Evolutionary conservation across 345 rosid genomes (phyloP).

Genomic region (Corchorus olitorius): DNA sequence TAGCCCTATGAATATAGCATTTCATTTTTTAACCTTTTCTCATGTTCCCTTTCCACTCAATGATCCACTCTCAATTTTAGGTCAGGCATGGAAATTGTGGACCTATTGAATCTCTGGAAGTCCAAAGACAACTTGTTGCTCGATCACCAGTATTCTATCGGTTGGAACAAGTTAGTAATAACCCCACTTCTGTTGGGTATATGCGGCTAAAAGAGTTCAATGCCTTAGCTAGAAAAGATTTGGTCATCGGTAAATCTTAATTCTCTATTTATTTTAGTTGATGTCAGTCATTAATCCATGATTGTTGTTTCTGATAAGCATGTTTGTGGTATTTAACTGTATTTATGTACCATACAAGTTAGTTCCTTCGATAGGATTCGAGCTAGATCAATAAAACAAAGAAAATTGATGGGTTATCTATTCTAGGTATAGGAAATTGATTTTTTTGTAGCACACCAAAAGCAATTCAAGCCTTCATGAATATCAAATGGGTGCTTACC

Average conservation of each 20-base stretch:
- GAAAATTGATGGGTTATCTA: background rate
- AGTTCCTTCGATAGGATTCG: background rate
- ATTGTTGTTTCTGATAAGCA: slow-evolving; percentile 3
- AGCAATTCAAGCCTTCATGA: background rate
- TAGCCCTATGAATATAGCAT: slow-evolving; percentile 3
- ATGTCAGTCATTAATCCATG: background rate
- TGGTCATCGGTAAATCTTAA: slow-evolving; percentile 74
- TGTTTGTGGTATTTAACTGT: background rate
- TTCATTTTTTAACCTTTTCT: slow-evolving; percentile 5
- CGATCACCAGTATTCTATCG: slow-evolving; percentile 83
- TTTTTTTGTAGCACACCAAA: background rate
- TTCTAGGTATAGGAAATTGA: background rate
- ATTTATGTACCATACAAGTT: background rate
- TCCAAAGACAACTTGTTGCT: slow-evolving; percentile 87
- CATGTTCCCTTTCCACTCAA: background rate
- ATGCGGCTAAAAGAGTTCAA: slow-evolving; percentile 90
- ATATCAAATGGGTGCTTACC: background rate
- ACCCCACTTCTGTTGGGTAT: slow-evolving; percentile 69
- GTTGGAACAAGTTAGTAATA: slow-evolving; percentile 71
- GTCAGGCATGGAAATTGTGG: slow-evolving; percentile 93
- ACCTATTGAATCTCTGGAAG: slow-evolving; percentile 60
- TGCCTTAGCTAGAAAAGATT: slow-evolving; percentile 90
- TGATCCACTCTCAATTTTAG: slow-evolving; percentile 39
- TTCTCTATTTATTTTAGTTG: slow-evolving; percentile 11
- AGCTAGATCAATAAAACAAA: background rate